phyloP scores from a whole-genome alignment of 1,284 basidiomycete genomes.

The Sanghuangporus weigelae region DNA sequence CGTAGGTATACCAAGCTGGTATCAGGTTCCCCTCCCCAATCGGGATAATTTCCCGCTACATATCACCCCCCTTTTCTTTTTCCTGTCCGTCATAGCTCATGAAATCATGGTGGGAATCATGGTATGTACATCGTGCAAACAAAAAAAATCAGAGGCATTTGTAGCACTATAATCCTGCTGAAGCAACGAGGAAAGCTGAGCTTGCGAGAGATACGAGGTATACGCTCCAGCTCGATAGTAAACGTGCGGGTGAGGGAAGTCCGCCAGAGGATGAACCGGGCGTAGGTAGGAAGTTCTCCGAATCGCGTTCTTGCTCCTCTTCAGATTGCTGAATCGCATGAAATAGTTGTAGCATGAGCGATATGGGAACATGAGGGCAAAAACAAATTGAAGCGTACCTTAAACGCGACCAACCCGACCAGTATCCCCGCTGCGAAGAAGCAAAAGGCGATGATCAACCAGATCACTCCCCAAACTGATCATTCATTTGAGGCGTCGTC shows the following conservation, averaged over 20 bases:
- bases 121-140: not conserved
- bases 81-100: not conserved
- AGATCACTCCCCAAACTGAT: conserved; percentile 83
- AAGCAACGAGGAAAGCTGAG: not conserved
- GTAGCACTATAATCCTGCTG: conserved; percentile 6
- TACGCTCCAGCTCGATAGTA: not conserved
- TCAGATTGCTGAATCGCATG: conserved; percentile 10
- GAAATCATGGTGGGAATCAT: not conserved
- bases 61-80: not conserved
- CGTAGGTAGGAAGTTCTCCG: conserved; percentile 13
- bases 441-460: conserved; percentile 76
- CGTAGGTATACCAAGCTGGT: not conserved
- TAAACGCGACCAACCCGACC: conserved; percentile 84
- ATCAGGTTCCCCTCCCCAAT: not conserved
- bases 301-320: conserved; percentile 11
- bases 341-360: not conserved
- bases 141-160: not conserved
- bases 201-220: conserved; percentile 6
- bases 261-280: conserved; percentile 8
- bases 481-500: not conserved
- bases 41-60: not conserved
- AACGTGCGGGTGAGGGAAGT: not conserved
- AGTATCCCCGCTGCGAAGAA: conserved; percentile 84
- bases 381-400: conserved; percentile 39
- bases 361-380: conserved; percentile 1